Percentiles rank a stretch among this genome's conserved stretches.
These are phyloP conservation scores for Penicillium coffeae DNA, from an alignment of 495 filamentous ascomycete genomes.

Conservation along the genomic window DNA sequence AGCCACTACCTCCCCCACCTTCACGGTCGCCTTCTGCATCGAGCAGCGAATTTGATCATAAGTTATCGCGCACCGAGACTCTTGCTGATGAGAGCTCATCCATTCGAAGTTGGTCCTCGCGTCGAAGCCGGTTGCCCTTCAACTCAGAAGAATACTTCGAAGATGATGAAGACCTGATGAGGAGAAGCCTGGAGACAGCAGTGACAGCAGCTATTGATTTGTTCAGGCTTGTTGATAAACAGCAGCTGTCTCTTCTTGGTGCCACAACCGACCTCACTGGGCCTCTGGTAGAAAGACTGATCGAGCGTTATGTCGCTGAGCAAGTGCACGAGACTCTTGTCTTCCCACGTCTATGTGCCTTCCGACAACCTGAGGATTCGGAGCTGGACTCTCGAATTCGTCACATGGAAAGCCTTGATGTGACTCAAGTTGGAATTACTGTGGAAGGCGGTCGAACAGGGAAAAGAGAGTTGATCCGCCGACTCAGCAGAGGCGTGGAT, in stretches of 20 bases:
- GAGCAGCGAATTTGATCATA: constrained; percentile 24
- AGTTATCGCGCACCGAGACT: constrained; percentile 20
- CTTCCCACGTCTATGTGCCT: constrained; percentile 74
- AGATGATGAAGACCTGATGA: constrained; percentile 84
- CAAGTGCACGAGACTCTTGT: constrained; percentile 86
- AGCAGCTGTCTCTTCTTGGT: constrained; percentile 86
- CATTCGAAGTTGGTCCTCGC: constrained; percentile 35
- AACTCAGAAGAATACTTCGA: constrained; percentile 55
- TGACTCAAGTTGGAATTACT: constrained; percentile 86
- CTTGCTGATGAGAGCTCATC: constrained; percentile 32
- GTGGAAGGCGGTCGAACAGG: constrained; percentile 68
- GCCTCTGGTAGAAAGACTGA: constrained; percentile 83
- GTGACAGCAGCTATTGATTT: constrained; percentile 93
- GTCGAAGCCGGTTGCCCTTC: constrained; percentile 40
- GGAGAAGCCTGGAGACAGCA: constrained; percentile 79
- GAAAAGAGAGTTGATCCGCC: constrained; percentile 67
- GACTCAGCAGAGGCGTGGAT: constrained; percentile 74
- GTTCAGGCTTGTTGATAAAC: constrained; percentile 92
- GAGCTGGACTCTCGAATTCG: constrained; percentile 87
- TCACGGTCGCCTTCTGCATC: constrained; percentile 50
- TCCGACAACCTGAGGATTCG: constrained; percentile 76
- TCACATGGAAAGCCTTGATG: constrained; percentile 89
- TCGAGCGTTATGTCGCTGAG: constrained; percentile 92
- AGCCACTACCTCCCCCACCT: constrained; percentile 73
- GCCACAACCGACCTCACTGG: constrained; percentile 93